A percentile compares a stretch with the other conserved stretches of the same genome.
Conservation (phyloP, 495 filamentous ascomycete genomes). For the Chlorociboria aeruginascens region DNA sequence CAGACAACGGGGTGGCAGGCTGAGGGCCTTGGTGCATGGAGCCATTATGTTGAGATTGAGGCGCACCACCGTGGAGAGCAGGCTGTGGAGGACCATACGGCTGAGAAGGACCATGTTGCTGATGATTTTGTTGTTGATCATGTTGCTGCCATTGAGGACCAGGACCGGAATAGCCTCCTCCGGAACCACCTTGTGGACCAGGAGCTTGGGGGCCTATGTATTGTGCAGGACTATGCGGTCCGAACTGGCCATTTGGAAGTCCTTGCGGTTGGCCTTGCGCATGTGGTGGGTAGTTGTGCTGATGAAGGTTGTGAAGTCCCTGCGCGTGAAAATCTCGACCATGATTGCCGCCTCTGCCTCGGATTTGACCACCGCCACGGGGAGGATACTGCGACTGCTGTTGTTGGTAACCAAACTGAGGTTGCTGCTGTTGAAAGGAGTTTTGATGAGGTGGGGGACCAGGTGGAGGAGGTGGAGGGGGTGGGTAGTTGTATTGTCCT, state of each 20-base stretch:
- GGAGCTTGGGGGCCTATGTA: constrained; percentile 21
- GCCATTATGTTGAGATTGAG: constrained; percentile 8
- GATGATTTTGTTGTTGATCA: neutral
- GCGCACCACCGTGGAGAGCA: constrained; percentile 5
- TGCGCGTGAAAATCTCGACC: constrained; percentile 17
- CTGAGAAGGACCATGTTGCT: constrained; percentile 1
- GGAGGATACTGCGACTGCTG: constrained; percentile 18
- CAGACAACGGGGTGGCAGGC: constrained; percentile 27
- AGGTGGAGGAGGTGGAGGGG: constrained; percentile 38
- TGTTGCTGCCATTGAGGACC: neutral
- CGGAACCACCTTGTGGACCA: constrained; percentile 7
- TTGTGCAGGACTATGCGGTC: constrained; percentile 9
- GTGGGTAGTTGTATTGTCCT: constrained; percentile 35
- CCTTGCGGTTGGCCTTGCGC: constrained; percentile 18
- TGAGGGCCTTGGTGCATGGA: constrained; percentile 24
- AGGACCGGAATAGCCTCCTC: neutral
- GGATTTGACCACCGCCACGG: constrained; percentile 25
- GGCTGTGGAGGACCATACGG: constrained; percentile 12
- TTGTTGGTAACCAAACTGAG: constrained; percentile 20
- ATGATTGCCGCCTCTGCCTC: constrained; percentile 26
- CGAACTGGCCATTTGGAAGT: constrained; percentile 13
- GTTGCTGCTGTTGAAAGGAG: constrained; percentile 20
- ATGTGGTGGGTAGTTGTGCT: constrained; percentile 12
- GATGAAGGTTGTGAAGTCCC: constrained; percentile 12
- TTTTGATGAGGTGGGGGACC: constrained; percentile 20